Base-by-base conservation (phyloP, 805 yeast genomes). In the Candida ponderosae region DNA sequence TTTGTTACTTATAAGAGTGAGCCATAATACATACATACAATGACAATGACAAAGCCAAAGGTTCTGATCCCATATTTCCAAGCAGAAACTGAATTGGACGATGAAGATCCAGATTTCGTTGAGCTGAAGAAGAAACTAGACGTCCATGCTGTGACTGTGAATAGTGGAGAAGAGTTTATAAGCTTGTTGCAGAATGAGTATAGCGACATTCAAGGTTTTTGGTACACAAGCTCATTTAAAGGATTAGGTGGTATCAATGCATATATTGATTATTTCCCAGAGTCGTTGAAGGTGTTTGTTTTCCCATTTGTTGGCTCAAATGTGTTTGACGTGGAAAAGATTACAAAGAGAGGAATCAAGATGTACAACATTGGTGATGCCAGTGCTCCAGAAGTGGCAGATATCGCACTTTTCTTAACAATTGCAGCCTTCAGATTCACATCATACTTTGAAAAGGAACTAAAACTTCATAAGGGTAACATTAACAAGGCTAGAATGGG, bases 301-400 rank as follows among this genome's bases (percentile, higher is more conserved):
- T 63, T 71, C 28, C 74, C 81, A 20, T 75, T 82, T 45, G 84
- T 78, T 4, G 87, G 87, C 0, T 65, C 61, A 45, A 81, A 79
- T 41, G 64, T 62, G 30, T 68, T 70, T 39, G 77, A 76, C 45
- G 70, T 66, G 1, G 42, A 45, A 9, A 64, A 52, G 11, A 55
- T 80, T 59, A 56, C 62, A 23, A 62, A 59, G 26, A 63, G 68
- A 28, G 70, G 69, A 11, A 72, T 84, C 20, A 49, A 60, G 7
- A 63, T 84, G 41, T 74, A 83, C 41, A 80, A 84, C 50, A 78
- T 77, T 38, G 72, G 84, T 41, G 60, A 71, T 10, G 62, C 66
- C 28, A 76, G 81, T 0, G 75, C 84, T 1, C 74, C 67, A 31
- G 80, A 82, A 14, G 94, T 84, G 19, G 83, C 89, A 4, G 94